Base-by-base conservation (phyloP, 306 rosid genomes). In the Prunus fruticosa region DNA sequence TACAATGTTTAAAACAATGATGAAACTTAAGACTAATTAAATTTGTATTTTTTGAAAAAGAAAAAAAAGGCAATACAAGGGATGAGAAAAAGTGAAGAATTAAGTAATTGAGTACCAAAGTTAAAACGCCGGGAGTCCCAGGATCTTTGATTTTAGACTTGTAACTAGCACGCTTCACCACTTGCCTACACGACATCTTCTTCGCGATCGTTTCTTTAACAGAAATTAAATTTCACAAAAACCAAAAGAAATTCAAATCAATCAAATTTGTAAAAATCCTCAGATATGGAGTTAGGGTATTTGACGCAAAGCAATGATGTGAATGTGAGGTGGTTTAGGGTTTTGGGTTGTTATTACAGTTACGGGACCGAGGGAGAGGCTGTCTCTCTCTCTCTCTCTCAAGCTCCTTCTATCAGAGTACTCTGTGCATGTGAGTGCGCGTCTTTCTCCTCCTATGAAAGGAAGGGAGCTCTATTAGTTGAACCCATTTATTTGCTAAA, bases 111-210 rank as follows among this genome's bases (percentile, higher is more conserved):
- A 45, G 25, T 76, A 93, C 98, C 98, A 94, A 86, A 68, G 83
- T 88, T 80, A 94, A 76, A 28, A 94, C 86, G 8, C 98, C 98
- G 3, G 95, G 86, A 45, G 87, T 90, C 20, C 98, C 97, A 64
- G 97, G 89, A 82, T 89, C 96, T 81, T 86, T 94, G 58, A 88
- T 77, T 3, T 89, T 78, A 64, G 82, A 30, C 89, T 94, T 94
- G 88, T 90, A 94, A 69, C 86, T 92, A 61, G 90, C 97, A 74
- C 95, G 89, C 85, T 90, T 90, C 27, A 85, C 84, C 16, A 89
- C 89, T 79, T 87, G 87, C 52, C 84, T 75, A 1, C 80, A 74
- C 54, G 93, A 87, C 98, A 92, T 93, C 43, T 66, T 61, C 64
- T 58, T 15, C 23, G 47, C 23, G 14, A 64, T 18, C 8, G 69